Evolutionary conservation across 371 early-diverging fungal genomes (phyloP).

Genomic region (Lichtheimia ramosa): DNA sequence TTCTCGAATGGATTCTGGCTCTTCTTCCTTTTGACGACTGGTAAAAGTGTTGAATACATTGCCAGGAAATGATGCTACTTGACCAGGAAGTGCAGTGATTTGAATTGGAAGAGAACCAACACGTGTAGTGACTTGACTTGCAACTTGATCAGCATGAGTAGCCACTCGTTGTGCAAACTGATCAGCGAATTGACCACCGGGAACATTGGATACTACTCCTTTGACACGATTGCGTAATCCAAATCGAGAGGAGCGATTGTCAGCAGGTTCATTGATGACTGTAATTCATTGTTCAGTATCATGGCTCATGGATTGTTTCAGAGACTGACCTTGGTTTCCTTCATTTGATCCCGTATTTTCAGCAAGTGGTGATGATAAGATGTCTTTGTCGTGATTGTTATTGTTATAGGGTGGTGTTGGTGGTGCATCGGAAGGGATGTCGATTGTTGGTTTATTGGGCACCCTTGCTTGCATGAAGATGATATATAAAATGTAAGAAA

Average conservation of each 20-base stretch:
- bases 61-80: conserved; percentile 2
- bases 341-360: too few species aligned
- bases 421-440: too few species aligned
- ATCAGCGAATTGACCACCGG: neutral
- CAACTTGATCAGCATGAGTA: neutral
- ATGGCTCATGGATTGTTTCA: too few species aligned
- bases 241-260: neutral
- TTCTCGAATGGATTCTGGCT: neutral
- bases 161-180: neutral
- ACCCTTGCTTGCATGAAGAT: too few species aligned
- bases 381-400: too few species aligned
- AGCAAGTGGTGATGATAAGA: too few species aligned
- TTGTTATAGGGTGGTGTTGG: too few species aligned
- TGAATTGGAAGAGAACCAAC: neutral
- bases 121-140: neutral
- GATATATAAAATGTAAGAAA: too few species aligned
- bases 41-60: neutral
- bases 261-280: conserved; percentile 10
- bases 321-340: too few species aligned
- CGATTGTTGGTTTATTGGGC: too few species aligned
- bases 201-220: neutral
- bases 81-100: neutral
- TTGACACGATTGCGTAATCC: neutral
- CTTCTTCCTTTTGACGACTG: neutral
- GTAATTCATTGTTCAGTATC: neutral